Conservation (phyloP, 1,284 basidiomycete species). For the Rhodotorula sp. region DNA sequence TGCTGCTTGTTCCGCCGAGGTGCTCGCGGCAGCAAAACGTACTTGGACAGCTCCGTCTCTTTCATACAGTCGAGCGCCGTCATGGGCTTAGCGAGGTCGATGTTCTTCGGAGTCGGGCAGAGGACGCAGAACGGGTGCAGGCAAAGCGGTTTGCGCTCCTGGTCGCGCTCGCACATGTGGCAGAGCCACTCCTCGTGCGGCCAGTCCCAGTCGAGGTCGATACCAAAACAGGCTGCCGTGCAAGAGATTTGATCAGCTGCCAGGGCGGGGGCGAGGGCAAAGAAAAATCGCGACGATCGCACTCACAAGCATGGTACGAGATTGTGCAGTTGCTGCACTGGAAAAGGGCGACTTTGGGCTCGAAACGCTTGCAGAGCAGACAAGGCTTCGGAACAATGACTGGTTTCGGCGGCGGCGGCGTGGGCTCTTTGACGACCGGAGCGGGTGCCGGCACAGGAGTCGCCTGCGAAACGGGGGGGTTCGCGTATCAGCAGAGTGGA, state of each 20-base stretch:
- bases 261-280: neutral
- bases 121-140: conserved; percentile 50
- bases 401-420: conserved; percentile 28
- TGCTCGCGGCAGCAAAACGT: neutral
- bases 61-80: conserved; percentile 72
- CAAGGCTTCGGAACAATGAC: conserved; percentile 33
- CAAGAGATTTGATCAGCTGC: neutral
- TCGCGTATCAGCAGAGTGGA: neutral
- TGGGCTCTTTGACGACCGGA: conserved; percentile 17
- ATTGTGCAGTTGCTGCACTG: conserved; percentile 41
- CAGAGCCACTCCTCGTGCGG: conserved; percentile 39
- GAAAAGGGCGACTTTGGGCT: conserved; percentile 37
- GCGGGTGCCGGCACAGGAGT: neutral
- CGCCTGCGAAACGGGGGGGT: neutral
- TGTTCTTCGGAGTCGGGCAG: conserved; percentile 53
- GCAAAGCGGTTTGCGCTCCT: conserved; percentile 9
- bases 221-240: conserved; percentile 40
- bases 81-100: conserved; percentile 56
- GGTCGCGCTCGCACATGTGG: conserved; percentile 38
- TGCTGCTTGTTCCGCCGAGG: neutral
- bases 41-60: conserved; percentile 71
- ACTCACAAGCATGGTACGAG: conserved; percentile 36
- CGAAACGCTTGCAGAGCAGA: conserved; percentile 42
- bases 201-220: conserved; percentile 27
- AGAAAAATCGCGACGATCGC: neutral